Evolutionary conservation across 73 alveolate genomes (phyloP).

Genomic region (Breviolum minutum): DNA sequence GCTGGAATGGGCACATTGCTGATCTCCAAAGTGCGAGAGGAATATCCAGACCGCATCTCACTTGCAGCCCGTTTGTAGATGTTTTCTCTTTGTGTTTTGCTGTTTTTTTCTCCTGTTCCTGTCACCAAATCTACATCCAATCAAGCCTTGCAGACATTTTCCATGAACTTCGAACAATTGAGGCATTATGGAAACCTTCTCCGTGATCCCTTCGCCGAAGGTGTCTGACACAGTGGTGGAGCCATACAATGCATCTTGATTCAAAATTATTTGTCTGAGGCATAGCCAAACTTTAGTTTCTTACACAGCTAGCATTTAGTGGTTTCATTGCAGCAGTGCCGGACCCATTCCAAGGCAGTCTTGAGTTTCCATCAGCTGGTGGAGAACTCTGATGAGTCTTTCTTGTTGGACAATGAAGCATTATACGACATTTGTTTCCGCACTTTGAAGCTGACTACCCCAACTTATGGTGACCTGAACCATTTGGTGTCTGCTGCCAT

Average conservation of each 20-base stretch:
- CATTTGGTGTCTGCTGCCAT: slow-evolving; percentile 96
- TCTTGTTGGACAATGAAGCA: slow-evolving; percentile 98
- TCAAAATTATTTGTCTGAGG: slow-evolving; percentile 94
- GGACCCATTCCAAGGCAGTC: slow-evolving; percentile 80
- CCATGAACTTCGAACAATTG: too few species aligned
- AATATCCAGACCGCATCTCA: slow-evolving; percentile 97
- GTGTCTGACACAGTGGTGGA: slow-evolving; percentile 99
- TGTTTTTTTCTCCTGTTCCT: too few species aligned
- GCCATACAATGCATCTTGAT: slow-evolving; percentile 99
- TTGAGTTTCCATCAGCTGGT: slow-evolving; percentile 98
- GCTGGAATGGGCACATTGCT: slow-evolving; percentile 99
- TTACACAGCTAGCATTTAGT: neutral
- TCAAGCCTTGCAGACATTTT: too few species aligned
- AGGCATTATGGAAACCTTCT: slow-evolving; percentile 98
- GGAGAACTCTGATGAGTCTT: slow-evolving; percentile 98
- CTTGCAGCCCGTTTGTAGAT: slow-evolving; percentile 96
- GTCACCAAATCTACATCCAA: too few species aligned
- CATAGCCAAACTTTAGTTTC: neutral
- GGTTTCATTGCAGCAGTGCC: neutral
- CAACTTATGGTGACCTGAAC: slow-evolving; percentile 97
- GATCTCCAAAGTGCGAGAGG: slow-evolving; percentile 99
- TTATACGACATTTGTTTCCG: slow-evolving; percentile 97
- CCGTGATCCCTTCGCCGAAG: slow-evolving; percentile 99
- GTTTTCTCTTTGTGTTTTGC: too few species aligned
- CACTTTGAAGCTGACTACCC: slow-evolving; percentile 97